Base-by-base conservation (phyloP, 129 eudicot genomes). In the Glebionis coronaria region DNA sequence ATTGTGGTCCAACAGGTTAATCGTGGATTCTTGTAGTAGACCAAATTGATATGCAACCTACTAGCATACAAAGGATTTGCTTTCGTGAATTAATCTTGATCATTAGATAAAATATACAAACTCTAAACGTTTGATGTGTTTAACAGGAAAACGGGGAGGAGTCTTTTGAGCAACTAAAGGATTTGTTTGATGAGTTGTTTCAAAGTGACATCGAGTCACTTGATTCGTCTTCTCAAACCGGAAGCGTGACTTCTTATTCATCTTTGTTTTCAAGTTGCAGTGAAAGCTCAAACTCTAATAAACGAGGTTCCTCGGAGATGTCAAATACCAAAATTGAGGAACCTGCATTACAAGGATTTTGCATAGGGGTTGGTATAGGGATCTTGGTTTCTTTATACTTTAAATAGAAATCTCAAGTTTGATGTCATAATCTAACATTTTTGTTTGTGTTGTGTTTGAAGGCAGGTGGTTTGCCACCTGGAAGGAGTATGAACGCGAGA, bases 141-240 rank as follows among this genome's bases (percentile, higher is more conserved):
- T 63, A 76, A 61, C 84, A 91, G 95, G 90, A 77, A 68, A 87
- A 78, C 10, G 75, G 79, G 18, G 85, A 68, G 44, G 72, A 65
- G 51, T 76, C 84, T 60, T 85, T 85, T 25, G 90, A 83, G 61
- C 88, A 91, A 5, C 59, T 87, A 57, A 85, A 90, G 75, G 82
- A 74, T 25, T 70, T 90, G 71, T 87, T 87, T 44, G 86, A 91
- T 52, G 95, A 91, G 45, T 81, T 91, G 88, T 82, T 91, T 73
- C 76, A 79, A 18, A 85, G 83, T 45, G 97, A 84, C 52, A 71
- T 77, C 0, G 85, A 81, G 16, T 28, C 69, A 12, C 68, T 74
- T 55, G 35, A 61, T 19, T 82, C 84, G 16, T 76, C 90, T 42
- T 80, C 84, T 42, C 79, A 81, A 13, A 69, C 75, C 15, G 79